Evolutionary conservation across 495 filamentous ascomycete genomes (phyloP), one percentile per base, ranked within the genome.

Genomic region (Bathelium albidoporum): DNA sequence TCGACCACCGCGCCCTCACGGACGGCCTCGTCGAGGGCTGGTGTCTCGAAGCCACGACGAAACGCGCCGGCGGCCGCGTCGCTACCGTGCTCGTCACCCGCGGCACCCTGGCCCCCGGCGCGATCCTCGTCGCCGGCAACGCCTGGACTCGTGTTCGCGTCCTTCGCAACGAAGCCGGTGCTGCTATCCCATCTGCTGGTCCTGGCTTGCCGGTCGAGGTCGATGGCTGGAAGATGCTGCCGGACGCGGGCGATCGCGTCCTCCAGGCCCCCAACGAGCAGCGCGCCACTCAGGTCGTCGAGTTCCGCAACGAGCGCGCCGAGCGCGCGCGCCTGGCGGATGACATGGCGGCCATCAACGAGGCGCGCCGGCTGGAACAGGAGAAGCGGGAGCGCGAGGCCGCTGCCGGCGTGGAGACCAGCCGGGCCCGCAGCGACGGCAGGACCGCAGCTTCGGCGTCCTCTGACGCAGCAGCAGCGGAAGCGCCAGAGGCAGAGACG

Each of bases 1-100:
- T 96, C 2, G 94, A 99, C 67, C 86, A 92, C 66, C 86, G 94
- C 59, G 89, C 91, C 45, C 89, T 96, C 71, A 72, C 73, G 2
- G 79, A 86, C 52, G 89, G 92, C 22, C 83, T 81, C 64, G 89
- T 84, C 10, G 95, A 99, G 75, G 95, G 95, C 12, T 96, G 92
- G 91, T 82, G 97, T 0, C 81, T 99, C 9, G 95, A 99, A 76
- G 90, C 87, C n/a, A 88, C 85, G 28, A 91, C 93, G 32, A 96
- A 95, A 76, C 84, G 83, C 29, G 85, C 87, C 60, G 49, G 34
- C 5, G 94, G 95, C 7, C 88, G 89, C 62, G 87, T 91, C 28
- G 92, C 95, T 29, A 96, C 95, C 1, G 83, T 95, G 2, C 84
- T 99, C 1, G 85, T 99, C 53, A 86, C 89, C 63, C 83, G 90